Base-by-base conservation (phyloP, 108 stramenopile species). In the Cyclotella cryptica region DNA sequence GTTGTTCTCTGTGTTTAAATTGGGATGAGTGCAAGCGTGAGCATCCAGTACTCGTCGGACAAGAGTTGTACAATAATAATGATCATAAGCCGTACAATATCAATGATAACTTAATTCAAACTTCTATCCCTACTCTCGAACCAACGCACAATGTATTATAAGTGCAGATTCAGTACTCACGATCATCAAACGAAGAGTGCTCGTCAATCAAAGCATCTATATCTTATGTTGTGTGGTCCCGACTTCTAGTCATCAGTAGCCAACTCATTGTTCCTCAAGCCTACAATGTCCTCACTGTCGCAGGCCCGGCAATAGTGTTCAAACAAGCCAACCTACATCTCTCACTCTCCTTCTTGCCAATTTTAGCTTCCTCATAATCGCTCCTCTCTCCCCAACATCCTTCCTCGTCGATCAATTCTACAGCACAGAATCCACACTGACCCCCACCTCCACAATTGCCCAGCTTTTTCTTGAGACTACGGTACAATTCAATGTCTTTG, bases 291-390 rank as follows among this genome's bases (percentile, higher is more conserved):
- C 81, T 74, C 28, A 93, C 84, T n/a, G 89, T 93, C 5, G 88
- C 92, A 18, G 92, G 92, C 30, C 92, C 92, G 39, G 86, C 88
- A 69, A 94, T 89, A 54, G 87, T 92, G 84, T 94, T 94, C 66
- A 92, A 66, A 58, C 93, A 94, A 10, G 90, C 80, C 53, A 94
- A 77, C 17, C 93, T 72, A 3, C 46, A 35, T 10, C 47, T 66
- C 28, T 75, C 74, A 26, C 45, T 73, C 3, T 69, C 80, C 41
- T 69, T 73, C 69, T 89, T 92, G 2, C 75, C 80, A 44, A 94
- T 72, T 46, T 83, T 88, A 14, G 64, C 29, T n/a, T 35, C 72
- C 52, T 94, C 93, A 65, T 94, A 94, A 14, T 94, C 93, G 40
- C 84, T 85, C 46, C 93, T 71, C 15, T 84, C 74, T 3, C 58